Evolutionary conservation across 208 protist species (phyloP), one percentile per base, ranked within the genome.

Genomic region (Acanthamoeba royreba): DNA sequence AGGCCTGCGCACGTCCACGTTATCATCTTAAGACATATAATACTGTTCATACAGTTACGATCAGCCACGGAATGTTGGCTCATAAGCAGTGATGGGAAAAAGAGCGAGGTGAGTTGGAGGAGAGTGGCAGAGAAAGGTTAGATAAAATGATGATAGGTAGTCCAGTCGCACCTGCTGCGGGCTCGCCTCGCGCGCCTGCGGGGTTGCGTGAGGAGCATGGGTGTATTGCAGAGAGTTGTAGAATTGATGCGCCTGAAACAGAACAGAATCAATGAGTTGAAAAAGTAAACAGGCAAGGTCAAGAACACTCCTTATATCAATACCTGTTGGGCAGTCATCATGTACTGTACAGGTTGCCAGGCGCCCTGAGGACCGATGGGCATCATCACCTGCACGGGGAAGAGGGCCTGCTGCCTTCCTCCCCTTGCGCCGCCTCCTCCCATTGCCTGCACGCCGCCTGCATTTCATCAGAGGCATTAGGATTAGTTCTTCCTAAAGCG

Each of bases 311-410:
- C n/a, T n/a, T n/a, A n/a, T n/a, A n/a, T 17, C 11, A 25, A 25
- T 4, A 77, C 63, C 63, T 77, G 63, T 86, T 86, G 77, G 40
- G 77, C 77, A 45, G 77, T 86, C 77, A 86, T 86, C 77, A 86
- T 86, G 77, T 86, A 86, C 42, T 86, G 77, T 58, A 86, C 77
- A 55, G 77, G 77, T 55, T 86, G 77, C 77, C 77, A 86, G 77
- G 77, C 46, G 22, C 77, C 77, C 46, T 86, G 77, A 5, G 77
- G 77, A 35, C 77, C 77, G 42, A 86, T 45, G 42, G 77, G 77
- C 77, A 86, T 86, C 77, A 86, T 86, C 77, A 86, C 77, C 46
- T 86, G 77, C 46, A 86, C 77, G 42, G 77, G 77, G 46, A 58
- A 86, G 46, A 86, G 77, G 45, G 77, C 46, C 31, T 86, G 77